These are phyloP conservation scores for Aspergillus haitiensis DNA, from an alignment of 495 filamentous ascomycete species.

Conservation along the genomic window DNA sequence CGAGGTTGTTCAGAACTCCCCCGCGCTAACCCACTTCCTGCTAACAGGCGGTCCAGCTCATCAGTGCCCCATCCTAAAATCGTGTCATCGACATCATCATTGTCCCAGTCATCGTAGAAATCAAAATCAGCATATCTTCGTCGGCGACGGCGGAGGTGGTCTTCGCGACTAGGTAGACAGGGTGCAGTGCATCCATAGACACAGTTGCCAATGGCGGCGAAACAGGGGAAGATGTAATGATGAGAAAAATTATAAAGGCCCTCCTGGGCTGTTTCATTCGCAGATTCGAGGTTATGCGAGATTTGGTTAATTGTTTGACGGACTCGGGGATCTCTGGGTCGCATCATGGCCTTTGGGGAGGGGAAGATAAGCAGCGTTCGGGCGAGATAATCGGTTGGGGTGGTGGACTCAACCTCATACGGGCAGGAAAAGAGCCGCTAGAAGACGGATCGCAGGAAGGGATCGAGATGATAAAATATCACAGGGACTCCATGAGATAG, in stretches of 20 bases:
- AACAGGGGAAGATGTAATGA: constrained; percentile 79
- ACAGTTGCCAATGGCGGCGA: constrained; percentile 63
- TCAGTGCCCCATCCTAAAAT: constrained; percentile 75
- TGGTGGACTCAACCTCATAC: constrained; percentile 8
- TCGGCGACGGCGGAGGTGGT: constrained; percentile 66
- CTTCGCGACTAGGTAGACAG: constrained; percentile 73
- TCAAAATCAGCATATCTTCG: constrained; percentile 83
- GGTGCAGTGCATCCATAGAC: constrained; percentile 67
- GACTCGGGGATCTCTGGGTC: constrained; percentile 85
- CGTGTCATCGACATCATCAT: constrained; percentile 62
- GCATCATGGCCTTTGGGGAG: constrained; percentile 46
- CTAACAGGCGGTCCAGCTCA: constrained; percentile 84
- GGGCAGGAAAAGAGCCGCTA: neutral
- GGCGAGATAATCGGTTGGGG: constrained; percentile 1
- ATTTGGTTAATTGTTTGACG: constrained; percentile 92
- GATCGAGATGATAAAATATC: neutral
- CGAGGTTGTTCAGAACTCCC: constrained; percentile 62
- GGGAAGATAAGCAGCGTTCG: neutral
- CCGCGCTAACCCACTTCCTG: constrained; percentile 63
- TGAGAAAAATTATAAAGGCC: constrained; percentile 86
- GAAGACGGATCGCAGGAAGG: neutral
- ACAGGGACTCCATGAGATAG: neutral
- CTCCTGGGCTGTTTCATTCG: constrained; percentile 86
- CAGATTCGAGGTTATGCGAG: constrained; percentile 86
- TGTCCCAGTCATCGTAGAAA: constrained; percentile 98